phyloP scores from a whole-genome alignment of 2,329 filamentous ascomycete genomes.

The Arthrobotrys musiformis region DNA sequence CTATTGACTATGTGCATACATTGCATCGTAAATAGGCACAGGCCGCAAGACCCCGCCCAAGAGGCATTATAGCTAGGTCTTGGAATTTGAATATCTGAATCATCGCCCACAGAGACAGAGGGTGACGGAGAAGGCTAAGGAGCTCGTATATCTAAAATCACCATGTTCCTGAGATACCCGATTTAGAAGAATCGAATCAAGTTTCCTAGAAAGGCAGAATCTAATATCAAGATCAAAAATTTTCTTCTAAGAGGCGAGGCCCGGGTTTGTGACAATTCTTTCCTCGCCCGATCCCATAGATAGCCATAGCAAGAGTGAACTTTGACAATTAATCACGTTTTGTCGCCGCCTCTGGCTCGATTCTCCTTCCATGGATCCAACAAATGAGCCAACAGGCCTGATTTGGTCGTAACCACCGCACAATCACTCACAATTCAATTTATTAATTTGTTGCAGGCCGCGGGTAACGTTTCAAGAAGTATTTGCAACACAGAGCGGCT shows the following conservation, averaged over 20 bases:
- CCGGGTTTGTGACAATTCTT: constrained; percentile 12
- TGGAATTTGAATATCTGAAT: constrained; percentile 54
- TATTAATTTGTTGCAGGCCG: constrained; percentile 13
- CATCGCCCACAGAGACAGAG: neutral
- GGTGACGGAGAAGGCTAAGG: neutral
- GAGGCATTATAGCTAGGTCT: too few species aligned
- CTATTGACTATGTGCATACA: too few species aligned
- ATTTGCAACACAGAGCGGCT: constrained; percentile 9
- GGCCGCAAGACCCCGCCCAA: constrained; percentile 28
- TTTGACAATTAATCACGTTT: constrained; percentile 13
- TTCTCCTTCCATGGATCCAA: neutral
- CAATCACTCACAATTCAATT: constrained; percentile 35
- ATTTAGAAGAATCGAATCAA: constrained; percentile 36
- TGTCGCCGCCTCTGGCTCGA: constrained; percentile 15
- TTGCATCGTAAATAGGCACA: too few species aligned
- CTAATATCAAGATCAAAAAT: neutral
- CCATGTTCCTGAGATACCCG: constrained; percentile 50
- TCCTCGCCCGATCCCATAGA: constrained; percentile 22
- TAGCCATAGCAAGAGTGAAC: neutral
- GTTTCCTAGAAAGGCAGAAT: constrained; percentile 54
- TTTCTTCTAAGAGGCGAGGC: constrained; percentile 32
- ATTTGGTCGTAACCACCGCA: constrained; percentile 1
- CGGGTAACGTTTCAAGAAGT: neutral
- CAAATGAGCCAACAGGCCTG: neutral
- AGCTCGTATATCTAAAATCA: constrained; percentile 46